Percentiles rank a stretch among this genome's conserved stretches.
Evolutionary conservation across 768 basidiomycete genomes (phyloP).

Genomic region (Kondoa subrosea): DNA sequence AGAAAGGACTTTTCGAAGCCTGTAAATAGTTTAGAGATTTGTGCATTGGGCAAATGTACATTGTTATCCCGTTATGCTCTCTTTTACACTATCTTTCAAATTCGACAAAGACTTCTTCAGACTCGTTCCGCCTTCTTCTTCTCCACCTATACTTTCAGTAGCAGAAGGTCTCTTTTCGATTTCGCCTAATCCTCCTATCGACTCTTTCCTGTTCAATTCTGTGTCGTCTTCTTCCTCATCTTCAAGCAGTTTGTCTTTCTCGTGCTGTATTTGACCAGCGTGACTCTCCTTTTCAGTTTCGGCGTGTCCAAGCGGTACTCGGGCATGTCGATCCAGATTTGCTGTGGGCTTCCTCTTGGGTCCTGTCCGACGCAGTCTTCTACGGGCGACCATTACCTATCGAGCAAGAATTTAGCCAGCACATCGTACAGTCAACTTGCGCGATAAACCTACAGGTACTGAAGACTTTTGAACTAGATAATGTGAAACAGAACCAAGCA

Average conservation of each 20-base stretch:
- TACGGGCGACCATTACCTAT: constrained; percentile 21
- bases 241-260: background rate
- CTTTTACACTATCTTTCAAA: too few species aligned
- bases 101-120: too few species aligned
- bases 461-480: constrained; percentile 25
- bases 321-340: constrained; percentile 21
- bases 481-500: constrained; percentile 25
- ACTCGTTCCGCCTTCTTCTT: too few species aligned
- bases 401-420: background rate
- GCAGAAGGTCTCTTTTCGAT: too few species aligned
- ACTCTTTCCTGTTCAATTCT: background rate
- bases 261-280: background rate
- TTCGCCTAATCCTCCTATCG: too few species aligned
- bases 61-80: too few species aligned
- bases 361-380: constrained; percentile 20
- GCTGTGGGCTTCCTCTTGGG: constrained; percentile 20
- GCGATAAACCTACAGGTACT: constrained; percentile 19
- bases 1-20: background rate
- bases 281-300: constrained; percentile 24
- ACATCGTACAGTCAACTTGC: background rate
- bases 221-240: background rate
- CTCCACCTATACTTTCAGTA: too few species aligned
- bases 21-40: too few species aligned
- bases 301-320: constrained; percentile 21
- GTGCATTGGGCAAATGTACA: too few species aligned